Evolutionary conservation across 2,329 filamentous ascomycete species (phyloP), one percentile per base, ranked within the genome.

Genomic region (Ophiosphaerella narmari): DNA sequence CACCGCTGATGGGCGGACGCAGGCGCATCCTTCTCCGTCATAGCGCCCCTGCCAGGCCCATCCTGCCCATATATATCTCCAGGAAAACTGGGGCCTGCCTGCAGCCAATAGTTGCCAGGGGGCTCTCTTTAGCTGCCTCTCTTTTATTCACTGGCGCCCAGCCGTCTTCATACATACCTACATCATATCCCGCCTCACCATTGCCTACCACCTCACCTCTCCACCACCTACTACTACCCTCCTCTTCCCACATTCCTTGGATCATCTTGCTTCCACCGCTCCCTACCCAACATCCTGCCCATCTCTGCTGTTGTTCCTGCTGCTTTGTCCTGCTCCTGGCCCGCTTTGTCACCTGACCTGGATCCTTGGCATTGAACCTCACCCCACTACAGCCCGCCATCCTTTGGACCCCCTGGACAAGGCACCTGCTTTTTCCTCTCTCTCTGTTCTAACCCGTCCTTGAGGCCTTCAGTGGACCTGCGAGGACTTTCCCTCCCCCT

Each of bases 401-500:
- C 5, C 26, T 29, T 29, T 29, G 26, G 26, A 29, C 35, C 43
- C 41, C 34, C 43, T 44, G 48, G 48, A 52, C 46, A 52, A 47
- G 42, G 41, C 41, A 26, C 32, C 49, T 49, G 39, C 48, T 35
- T 38, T 50, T 41, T 49, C 56, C 54, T 63, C 59, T 66, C 54
- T 63, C 59, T 66, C 51, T 45, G 40, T 49, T 62, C 49, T 64
- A 52, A 54, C 55, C 45, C 32, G 64, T 71, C 68, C 70, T 69
- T 69, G 71, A 73, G 70, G 66, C 71, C 72, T 74, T 74, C 46
- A 68, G 52, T 74, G 70, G 71, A 74, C 67, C 69, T 63, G 59
- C 67, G 61, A 73, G 72, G 71, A 74, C 68, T 55, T 55, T 39
- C 48, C 43, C 49, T 38, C 16, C 42, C 41, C 42, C 50, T 46